Evolutionary conservation across 1,284 basidiomycete genomes (phyloP), one percentile per base, ranked within the genome.

Genomic region (Cryptococcus sp.): DNA sequence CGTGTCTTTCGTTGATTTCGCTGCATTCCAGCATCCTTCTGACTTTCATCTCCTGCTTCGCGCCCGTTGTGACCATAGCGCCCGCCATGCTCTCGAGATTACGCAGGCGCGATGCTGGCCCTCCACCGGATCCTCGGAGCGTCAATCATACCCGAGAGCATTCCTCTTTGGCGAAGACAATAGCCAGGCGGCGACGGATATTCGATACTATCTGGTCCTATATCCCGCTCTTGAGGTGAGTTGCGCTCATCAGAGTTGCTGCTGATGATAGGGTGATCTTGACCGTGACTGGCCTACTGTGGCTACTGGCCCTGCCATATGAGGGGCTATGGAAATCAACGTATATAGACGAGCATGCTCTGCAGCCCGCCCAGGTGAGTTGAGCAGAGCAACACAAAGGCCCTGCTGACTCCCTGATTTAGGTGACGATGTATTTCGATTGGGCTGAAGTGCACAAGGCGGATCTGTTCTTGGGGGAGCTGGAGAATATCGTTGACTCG

Each of bases 271-370:
- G 23, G n/a, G 38, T 50, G 47, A 17, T 52, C 16, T 38, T 80
- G 2, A 76, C 94, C 25, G 84, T 89, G 45, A 55, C 82, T 25
- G 90, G 91, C 16, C 86, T 88, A 73, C 55, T 84, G 23, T 94
- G 92, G 90, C 82, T 94, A 74, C 62, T 87, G 5, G 76, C 83
- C 11, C 82, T 94, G 53, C 91, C 91, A 5, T 81, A 83, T 16
- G 81, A 84, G 17, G 74, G 79, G 1, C 81, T 94, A 3, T 88
- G 87, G 17, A 83, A 87, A 67, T 74, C 79, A 5, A 89, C 87
- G 17, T 94, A 91, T 73, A 88, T 93, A 48, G 91, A 94, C 73
- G 93, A 97, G 80, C 94, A 97, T 76, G 93, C 94, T 0, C 80
- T 97, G 25, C 90, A 92, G 71, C 93, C 94, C 5, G 88, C 85